Percentiles rank a stretch among this genome's conserved stretches.
Conservation (phyloP, 2,329 filamentous ascomycete genomes). For the Pseudogymnoascus sp. region DNA sequence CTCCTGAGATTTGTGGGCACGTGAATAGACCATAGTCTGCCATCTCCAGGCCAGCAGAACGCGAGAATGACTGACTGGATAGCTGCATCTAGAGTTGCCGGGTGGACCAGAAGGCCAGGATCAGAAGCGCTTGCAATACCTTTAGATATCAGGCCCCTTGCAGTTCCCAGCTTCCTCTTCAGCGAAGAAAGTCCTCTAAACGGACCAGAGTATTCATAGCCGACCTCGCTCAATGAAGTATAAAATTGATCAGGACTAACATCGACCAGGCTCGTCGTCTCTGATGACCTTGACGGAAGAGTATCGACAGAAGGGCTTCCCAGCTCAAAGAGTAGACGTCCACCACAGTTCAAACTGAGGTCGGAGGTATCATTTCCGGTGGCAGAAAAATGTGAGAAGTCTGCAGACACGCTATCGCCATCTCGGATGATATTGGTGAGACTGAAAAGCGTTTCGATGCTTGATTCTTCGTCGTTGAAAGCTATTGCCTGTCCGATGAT, state of each 20-base stretch:
- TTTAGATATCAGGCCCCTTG: constrained; percentile 8
- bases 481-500: constrained; percentile 14
- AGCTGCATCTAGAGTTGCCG: constrained; percentile 47
- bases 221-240: constrained; percentile 12
- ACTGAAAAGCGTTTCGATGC: constrained; percentile 15
- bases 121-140: not conserved
- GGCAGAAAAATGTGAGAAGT: constrained; percentile 6
- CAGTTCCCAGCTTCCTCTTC: constrained; percentile 11
- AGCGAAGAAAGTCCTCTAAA: constrained; percentile 14
- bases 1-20: constrained; percentile 19
- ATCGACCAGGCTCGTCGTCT: constrained; percentile 10
- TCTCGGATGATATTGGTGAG: constrained; percentile 5
- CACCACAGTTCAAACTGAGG: not conserved
- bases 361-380: not conserved
- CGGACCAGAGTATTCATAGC: constrained; percentile 15
- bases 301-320: not conserved
- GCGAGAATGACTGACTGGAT: constrained; percentile 43
- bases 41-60: constrained; percentile 18
- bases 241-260: constrained; percentile 18
- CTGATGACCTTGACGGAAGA: constrained; percentile 8
- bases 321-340: not conserved
- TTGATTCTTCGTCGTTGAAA: constrained; percentile 14
- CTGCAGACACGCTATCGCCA: not conserved
- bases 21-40: constrained; percentile 15
- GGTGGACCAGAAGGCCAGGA: constrained; percentile 40